Evolutionary conservation across 768 basidiomycete genomes (phyloP), one percentile per base, ranked within the genome.

Genomic region (Boletus sensibilis): DNA sequence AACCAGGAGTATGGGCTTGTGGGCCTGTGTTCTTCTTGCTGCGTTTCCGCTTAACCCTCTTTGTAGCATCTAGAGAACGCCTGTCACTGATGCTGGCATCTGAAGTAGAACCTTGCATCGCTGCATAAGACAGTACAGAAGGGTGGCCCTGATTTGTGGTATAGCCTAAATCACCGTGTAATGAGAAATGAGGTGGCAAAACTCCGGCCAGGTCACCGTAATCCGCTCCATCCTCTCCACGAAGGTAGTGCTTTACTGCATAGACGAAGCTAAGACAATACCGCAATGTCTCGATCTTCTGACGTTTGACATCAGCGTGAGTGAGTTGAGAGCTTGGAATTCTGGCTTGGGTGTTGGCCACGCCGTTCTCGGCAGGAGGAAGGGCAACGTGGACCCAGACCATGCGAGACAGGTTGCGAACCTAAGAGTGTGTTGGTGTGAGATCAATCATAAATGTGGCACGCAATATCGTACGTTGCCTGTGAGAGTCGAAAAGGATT

Each of bases 351-450:
- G 72, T 58, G 58, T 74, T 69, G 9, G 66, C 52, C 8, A 76
- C 70, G 38, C 74, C 73, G 21, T 77, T 75, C 65, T 82, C 83
- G 4, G 75, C 65, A 1, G 82, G 83, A 4, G 90, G 87, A 8
- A 86, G 76, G n/a, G 79, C 77, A 52, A 87, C 86, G 60, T 88
- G 83, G 53, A 94, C 72, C 93, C 93, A 95, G 46, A 93, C 75
- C 62, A 86, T 79, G 25, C 92, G 86, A 12, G 87, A 73, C 45
- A 94, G 78, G 69, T 88, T 92, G 58, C 92, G 88, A 51, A 85
- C 74, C 79, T 83, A 56, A 40, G 39, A 34, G 42, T 48, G 45
- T 42, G 48, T 45, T 47, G 2, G 25, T 44, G 12, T 42, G 48
- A 52, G 47, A 40, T 16, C 18, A n/a, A 33, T 38, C 23, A 8